A percentile compares a stretch with the other conserved stretches of the same genome.
Conservation (phyloP, 441 rosid species). For the Cnidoscolus chayamansa region DNA sequence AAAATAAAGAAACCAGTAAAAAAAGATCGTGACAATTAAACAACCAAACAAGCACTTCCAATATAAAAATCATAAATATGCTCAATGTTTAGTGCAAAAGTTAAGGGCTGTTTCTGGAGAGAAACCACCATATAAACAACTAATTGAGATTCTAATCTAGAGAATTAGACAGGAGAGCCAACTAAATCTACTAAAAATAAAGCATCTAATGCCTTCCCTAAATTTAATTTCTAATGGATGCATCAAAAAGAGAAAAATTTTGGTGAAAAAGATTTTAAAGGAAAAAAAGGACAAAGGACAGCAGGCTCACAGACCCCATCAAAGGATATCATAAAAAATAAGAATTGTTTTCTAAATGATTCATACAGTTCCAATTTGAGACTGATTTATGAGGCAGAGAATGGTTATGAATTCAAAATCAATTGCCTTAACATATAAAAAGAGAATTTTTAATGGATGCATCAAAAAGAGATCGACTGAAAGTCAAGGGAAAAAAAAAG, state of each 20-base stretch:
- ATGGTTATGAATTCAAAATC: no score
- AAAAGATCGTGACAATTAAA: not conserved
- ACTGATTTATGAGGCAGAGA: no score
- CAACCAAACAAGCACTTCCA: not conserved
- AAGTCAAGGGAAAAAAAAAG: no score
- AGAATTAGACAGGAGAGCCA: no score
- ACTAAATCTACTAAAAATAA: no score
- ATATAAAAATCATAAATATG: not conserved
- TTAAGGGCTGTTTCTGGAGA: not conserved
- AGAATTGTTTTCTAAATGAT: not conserved
- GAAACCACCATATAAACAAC: not conserved
- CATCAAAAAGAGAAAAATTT: not conserved
- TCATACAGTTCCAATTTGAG: no score
- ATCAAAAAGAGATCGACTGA: no score
- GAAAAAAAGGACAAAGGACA: no score
- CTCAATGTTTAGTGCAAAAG: not conserved
- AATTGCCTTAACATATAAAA: no score
- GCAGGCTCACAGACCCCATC: not conserved
- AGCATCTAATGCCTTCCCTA: not conserved
- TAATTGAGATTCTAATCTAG: not conserved
- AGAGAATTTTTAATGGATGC: no score
- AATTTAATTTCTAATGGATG: not conserved
- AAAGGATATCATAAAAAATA: slow-evolving; percentile 1
- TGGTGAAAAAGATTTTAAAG: not conserved
- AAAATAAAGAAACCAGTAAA: not conserved